Percentiles rank a stretch among this genome's conserved stretches.
Evolutionary conservation across 371 early-diverging fungal genomes (phyloP).

Genomic region (Mortierella sp.): DNA sequence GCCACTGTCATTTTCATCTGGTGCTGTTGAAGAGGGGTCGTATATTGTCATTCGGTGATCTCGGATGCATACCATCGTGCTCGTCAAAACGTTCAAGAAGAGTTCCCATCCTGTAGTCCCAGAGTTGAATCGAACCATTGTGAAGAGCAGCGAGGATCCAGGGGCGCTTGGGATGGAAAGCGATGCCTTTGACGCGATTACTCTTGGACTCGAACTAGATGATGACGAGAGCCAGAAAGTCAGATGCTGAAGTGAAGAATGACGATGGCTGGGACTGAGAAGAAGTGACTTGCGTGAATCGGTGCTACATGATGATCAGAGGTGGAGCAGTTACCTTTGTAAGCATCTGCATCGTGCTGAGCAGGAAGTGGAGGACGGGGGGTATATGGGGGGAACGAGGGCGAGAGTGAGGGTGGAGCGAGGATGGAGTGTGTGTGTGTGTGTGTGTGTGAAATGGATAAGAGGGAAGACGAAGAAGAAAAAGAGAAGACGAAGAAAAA

Average conservation of each 20-base stretch:
- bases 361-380: background rate
- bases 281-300: background rate
- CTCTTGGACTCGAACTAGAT: conserved; percentile 97
- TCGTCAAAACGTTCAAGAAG: conserved; percentile 97
- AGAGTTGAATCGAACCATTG: conserved; percentile 98
- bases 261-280: background rate
- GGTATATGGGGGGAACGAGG: background rate
- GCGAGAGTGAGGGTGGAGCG: background rate
- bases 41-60: too few species aligned
- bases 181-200: conserved; percentile 97
- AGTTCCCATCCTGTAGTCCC: conserved; percentile 99
- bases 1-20: background rate
- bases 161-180: conserved; percentile 98
- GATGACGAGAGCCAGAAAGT: background rate
- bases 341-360: conserved; percentile 83
- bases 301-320: background rate
- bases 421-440: too few species aligned
- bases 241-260: background rate
- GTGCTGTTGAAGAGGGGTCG: background rate
- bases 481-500: background rate
- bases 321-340: conserved; percentile 74
- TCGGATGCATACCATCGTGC: conserved; percentile 89
- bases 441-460: too few species aligned
- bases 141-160: conserved; percentile 98
- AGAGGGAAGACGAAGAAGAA: background rate